A percentile compares a stretch with the other conserved stretches of the same genome.
These are phyloP conservation scores for Cyberlindnera euphorbiae DNA, from an alignment of 805 yeast species.

Conservation along the genomic window DNA sequence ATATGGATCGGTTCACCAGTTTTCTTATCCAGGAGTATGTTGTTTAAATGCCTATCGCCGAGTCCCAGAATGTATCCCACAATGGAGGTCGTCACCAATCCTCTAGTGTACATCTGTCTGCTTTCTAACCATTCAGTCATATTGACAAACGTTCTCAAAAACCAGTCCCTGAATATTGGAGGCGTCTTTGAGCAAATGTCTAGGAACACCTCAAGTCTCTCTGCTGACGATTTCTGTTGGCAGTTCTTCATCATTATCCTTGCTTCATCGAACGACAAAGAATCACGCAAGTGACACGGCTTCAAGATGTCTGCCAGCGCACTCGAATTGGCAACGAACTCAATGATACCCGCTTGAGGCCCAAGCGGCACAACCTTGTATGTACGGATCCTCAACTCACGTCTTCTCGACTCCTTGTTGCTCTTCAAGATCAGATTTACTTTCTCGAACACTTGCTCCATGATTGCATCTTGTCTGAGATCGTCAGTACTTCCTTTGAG, in stretches of 20 bases:
- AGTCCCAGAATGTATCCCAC: conserved; percentile 86
- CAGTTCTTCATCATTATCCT: conserved; percentile 56
- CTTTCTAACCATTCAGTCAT: conserved; percentile 74
- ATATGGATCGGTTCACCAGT: conserved; percentile 94
- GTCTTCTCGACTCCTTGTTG: conserved; percentile 50
- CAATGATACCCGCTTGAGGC: conserved; percentile 81
- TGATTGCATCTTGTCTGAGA: conserved; percentile 89
- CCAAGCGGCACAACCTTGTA: conserved; percentile 90
- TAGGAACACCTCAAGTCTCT: conserved; percentile 41
- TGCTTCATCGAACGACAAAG: conserved; percentile 50
- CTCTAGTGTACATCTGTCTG: conserved; percentile 61
- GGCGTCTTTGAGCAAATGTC: conserved; percentile 44
- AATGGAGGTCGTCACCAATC: conserved; percentile 80
- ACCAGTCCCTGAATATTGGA: conserved; percentile 71
- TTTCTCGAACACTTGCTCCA: conserved; percentile 94
- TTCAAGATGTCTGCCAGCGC: conserved; percentile 66
- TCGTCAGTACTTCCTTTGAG: conserved; percentile 89
- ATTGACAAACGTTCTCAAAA: conserved; percentile 57
- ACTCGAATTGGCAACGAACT: conserved; percentile 75
- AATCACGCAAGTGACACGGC: conserved; percentile 56
- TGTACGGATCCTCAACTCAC: conserved; percentile 67
- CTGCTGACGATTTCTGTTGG: conserved; percentile 41
- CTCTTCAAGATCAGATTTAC: conserved; percentile 62
- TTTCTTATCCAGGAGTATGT: conserved; percentile 72
- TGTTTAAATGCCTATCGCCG: conserved; percentile 94